These are phyloP conservation scores for Podaxis sp. DNA, from an alignment of 768 basidiomycete species.

Conservation along the genomic window DNA sequence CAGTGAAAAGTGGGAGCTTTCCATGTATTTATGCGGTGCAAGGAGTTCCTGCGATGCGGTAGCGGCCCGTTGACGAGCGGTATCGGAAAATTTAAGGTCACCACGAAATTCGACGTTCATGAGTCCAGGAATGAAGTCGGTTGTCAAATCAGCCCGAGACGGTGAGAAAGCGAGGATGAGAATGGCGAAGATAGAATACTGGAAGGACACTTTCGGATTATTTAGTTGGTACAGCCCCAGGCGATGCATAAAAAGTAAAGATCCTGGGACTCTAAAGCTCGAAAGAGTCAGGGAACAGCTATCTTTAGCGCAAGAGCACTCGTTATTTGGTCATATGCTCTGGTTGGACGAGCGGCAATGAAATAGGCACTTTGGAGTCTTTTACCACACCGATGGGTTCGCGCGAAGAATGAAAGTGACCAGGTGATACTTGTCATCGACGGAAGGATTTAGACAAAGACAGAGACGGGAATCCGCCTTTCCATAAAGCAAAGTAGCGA, in stretches of 20 bases:
- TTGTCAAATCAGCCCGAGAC: background rate
- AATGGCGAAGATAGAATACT: background rate
- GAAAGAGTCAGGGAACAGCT: background rate
- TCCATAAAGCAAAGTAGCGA: too few relatives aligned
- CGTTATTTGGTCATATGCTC: background rate
- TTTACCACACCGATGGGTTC: background rate
- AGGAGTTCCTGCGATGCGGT: background rate
- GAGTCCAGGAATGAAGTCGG: background rate
- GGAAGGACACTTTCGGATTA: too few relatives aligned
- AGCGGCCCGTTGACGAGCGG: background rate
- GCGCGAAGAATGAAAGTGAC: background rate
- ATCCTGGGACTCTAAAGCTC: background rate
- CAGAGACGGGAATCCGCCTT: background rate
- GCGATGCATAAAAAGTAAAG: background rate
- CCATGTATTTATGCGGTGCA: constrained; percentile 1
- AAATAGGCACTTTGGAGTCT: background rate
- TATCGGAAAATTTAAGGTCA: background rate
- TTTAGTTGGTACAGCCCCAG: background rate
- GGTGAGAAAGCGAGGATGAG: background rate
- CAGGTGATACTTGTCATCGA: background rate
- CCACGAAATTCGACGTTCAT: constrained; percentile 1
- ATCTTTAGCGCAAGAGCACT: background rate
- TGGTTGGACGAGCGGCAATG: background rate
- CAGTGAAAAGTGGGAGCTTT: background rate
- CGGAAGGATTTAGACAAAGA: background rate